Evolutionary conservation across 2,329 filamentous ascomycete genomes (phyloP).

Genomic region (Colletotrichum lentis): DNA sequence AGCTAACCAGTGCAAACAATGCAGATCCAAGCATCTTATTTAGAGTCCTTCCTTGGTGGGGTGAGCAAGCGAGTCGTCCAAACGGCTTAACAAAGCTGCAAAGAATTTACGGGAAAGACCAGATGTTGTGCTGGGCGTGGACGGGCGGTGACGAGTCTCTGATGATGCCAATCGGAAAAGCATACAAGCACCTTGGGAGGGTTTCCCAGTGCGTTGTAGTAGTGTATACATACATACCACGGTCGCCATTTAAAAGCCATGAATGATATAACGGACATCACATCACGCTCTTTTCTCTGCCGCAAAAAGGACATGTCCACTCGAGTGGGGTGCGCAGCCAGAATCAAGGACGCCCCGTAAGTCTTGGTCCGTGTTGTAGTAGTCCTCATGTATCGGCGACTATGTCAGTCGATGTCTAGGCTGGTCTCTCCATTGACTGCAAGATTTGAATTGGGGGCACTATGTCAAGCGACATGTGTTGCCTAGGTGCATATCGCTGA

Average conservation of each 20-base stretch:
- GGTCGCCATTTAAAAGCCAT: constrained; percentile 35
- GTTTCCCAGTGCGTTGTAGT: constrained; percentile 34
- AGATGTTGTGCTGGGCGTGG: constrained; percentile 11
- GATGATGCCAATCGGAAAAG: constrained; percentile 26
- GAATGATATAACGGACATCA: constrained; percentile 36
- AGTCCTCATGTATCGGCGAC: too few species aligned
- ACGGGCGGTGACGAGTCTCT: constrained; percentile 24
- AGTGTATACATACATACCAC: constrained; percentile 35
- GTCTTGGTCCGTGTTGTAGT: neutral
- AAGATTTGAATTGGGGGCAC: too few species aligned
- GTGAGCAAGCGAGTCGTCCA: neutral
- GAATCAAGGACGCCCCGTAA: too few species aligned
- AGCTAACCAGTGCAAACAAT: constrained; percentile 29
- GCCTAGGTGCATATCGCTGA: neutral
- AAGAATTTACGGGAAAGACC: constrained; percentile 24
- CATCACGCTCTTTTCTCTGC: neutral
- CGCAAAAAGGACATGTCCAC: neutral
- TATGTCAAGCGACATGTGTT: too few species aligned
- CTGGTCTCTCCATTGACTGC: too few species aligned
- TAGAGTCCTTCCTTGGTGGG: constrained; percentile 47
- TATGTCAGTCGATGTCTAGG: too few species aligned
- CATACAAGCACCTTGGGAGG: constrained; percentile 35
- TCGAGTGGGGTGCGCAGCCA: neutral
- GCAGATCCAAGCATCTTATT: constrained; percentile 74
- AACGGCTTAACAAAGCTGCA: neutral